These are phyloP conservation scores for Syncephalis fuscata DNA, from an alignment of 371 early-diverging fungal genomes.

Conservation along the genomic window DNA sequence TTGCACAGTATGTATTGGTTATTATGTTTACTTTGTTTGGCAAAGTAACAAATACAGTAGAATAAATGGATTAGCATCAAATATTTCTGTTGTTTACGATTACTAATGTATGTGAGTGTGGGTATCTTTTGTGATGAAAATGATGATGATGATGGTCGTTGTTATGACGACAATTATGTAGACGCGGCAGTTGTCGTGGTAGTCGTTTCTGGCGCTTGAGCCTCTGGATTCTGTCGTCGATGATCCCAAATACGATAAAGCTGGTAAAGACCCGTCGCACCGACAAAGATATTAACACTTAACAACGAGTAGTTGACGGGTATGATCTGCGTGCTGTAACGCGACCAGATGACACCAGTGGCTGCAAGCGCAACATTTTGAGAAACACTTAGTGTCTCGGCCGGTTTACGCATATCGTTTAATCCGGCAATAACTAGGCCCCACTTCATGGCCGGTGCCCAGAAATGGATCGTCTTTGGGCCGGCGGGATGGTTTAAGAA, in stretches of 20 bases:
- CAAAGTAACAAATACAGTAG: no score
- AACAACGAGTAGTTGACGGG: slow-evolving; percentile 83
- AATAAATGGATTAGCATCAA: no score
- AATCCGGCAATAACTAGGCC: slow-evolving; percentile 85
- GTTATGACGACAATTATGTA: no score
- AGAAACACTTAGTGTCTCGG: slow-evolving; percentile 70
- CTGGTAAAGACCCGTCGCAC: slow-evolving; percentile 74
- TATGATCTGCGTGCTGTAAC: slow-evolving; percentile 83
- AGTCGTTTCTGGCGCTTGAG: no score
- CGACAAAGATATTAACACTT: slow-evolving; percentile 86
- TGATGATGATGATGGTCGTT: no score
- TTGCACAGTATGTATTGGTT: no score
- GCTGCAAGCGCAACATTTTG: slow-evolving; percentile 76
- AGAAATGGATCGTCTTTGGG: slow-evolving; percentile 79
- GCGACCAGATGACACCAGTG: slow-evolving; percentile 92
- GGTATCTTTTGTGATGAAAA: no score
- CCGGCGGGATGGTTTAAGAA: slow-evolving; percentile 47
- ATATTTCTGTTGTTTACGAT: no score
- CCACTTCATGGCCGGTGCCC: slow-evolving; percentile 86
- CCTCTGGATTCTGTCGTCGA: neutral
- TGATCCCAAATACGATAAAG: slow-evolving; percentile 44
- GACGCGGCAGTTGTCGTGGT: no score
- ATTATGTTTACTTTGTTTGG: no score
- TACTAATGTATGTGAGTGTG: no score
- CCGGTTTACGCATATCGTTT: slow-evolving; percentile 79